Evolutionary conservation across 805 yeast species (phyloP).

Genomic region (Candida taoyuanica): DNA sequence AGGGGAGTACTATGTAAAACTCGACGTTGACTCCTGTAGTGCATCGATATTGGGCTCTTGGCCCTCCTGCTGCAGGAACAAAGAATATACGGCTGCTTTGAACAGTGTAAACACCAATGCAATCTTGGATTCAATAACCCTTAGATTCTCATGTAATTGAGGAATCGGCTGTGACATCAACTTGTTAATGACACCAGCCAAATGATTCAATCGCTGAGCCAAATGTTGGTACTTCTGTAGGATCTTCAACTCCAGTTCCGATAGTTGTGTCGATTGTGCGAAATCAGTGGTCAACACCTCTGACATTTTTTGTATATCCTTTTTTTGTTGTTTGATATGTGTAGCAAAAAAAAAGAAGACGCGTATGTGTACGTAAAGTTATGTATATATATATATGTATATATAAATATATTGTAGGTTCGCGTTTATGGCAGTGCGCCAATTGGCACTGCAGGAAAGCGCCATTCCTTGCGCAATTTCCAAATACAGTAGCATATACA

Average conservation of each 20-base stretch:
- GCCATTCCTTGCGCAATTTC: too few relatives aligned
- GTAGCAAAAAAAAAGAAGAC: too few relatives aligned
- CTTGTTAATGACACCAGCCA: constrained; percentile 20
- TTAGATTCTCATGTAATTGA: constrained; percentile 44
- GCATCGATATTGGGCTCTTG: constrained; percentile 15
- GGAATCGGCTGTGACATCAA: constrained; percentile 23
- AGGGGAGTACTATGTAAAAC: too few relatives aligned
- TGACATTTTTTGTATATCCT: constrained; percentile 6
- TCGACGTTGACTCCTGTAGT: constrained; percentile 22
- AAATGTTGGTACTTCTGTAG: constrained; percentile 36
- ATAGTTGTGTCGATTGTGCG: constrained; percentile 27
- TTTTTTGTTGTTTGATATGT: background rate
- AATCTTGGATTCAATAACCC: constrained; percentile 58
- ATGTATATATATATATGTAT: too few relatives aligned
- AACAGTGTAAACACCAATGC: constrained; percentile 62
- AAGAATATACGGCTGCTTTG: constrained; percentile 66
- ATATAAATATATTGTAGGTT: too few relatives aligned
- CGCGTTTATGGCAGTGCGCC: too few relatives aligned
- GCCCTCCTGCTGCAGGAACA: constrained; percentile 48
- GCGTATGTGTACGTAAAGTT: too few relatives aligned
- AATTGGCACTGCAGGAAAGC: too few relatives aligned
- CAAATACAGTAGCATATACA: too few relatives aligned
- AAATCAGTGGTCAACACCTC: constrained; percentile 19
- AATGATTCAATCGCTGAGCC: constrained; percentile 30
- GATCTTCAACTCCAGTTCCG: constrained; percentile 32